Conservation (phyloP, 345 rosid genomes). For the Syzygium oleosum region DNA sequence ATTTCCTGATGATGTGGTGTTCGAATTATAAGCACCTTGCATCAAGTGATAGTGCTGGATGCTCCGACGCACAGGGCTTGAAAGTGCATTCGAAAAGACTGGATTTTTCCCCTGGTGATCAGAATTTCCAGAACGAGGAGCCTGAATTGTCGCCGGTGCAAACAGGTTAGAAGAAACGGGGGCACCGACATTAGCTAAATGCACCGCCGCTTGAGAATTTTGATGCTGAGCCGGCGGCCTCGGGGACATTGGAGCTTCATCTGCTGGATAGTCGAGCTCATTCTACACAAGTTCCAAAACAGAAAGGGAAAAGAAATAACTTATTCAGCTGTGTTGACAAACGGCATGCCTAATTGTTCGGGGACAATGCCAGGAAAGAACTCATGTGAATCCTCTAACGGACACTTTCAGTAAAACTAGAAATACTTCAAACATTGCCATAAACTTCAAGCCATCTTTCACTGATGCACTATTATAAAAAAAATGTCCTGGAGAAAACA, state of each 20-base stretch:
- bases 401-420: background rate
- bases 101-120: slow-evolving; percentile 44
- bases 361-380: background rate
- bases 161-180: slow-evolving; percentile 31
- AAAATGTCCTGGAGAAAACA: background rate
- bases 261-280: slow-evolving; percentile 60
- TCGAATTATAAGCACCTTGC: slow-evolving; percentile 20
- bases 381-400: background rate
- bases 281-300: slow-evolving; percentile 33
- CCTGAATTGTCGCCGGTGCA: slow-evolving; percentile 10
- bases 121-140: slow-evolving; percentile 19
- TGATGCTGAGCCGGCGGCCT: slow-evolving; percentile 34
- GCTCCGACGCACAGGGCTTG: slow-evolving; percentile 66
- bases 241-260: slow-evolving; percentile 47
- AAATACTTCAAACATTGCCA: background rate
- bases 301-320: background rate
- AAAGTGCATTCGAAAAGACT: slow-evolving; percentile 44
- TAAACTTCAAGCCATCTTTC: background rate
- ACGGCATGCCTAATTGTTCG: background rate
- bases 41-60: slow-evolving; percentile 50
- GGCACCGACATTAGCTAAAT: slow-evolving; percentile 9
- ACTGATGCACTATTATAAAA: background rate
- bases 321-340: background rate
- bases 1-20: slow-evolving; percentile 2
- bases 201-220: slow-evolving; percentile 15